Evolutionary conservation across 1,284 basidiomycete genomes (phyloP).

Genomic region (Porodaedalea pini): DNA sequence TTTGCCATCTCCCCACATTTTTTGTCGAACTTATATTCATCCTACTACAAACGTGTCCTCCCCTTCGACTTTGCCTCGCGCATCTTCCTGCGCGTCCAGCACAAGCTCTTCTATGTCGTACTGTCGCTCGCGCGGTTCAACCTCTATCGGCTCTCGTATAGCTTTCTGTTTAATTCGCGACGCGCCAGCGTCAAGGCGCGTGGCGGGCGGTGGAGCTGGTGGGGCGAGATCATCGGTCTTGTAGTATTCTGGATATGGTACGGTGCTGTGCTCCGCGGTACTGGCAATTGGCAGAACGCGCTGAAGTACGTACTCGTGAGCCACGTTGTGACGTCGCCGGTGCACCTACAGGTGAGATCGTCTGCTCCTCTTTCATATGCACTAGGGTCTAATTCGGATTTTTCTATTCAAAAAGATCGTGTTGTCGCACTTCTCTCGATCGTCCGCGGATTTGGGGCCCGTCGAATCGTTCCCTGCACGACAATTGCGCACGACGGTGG

Average conservation of each 20-base stretch:
- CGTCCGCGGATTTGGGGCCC: conserved; percentile 88
- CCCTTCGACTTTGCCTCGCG: conserved; percentile 71
- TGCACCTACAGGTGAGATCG: conserved; percentile 73
- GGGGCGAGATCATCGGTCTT: conserved; percentile 66
- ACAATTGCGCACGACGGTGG: conserved; percentile 94
- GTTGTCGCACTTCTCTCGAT: conserved; percentile 96
- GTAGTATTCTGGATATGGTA: conserved; percentile 83
- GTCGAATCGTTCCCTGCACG: conserved; percentile 89
- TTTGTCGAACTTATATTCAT: conserved; percentile 83
- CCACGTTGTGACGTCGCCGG: conserved; percentile 77
- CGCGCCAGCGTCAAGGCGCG: conserved; percentile 52
- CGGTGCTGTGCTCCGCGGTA: conserved; percentile 53
- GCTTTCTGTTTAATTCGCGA: conserved; percentile 61
- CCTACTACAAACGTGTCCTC: conserved; percentile 92
- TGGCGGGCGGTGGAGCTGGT: conserved; percentile 70
- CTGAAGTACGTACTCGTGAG: conserved; percentile 75
- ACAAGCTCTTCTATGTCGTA: conserved; percentile 91
- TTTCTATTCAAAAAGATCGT: conserved; percentile 67
- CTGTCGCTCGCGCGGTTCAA: conserved; percentile 95
- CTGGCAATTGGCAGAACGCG: conserved; percentile 63
- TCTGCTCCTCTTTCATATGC: neutral
- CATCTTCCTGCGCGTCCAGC: conserved; percentile 75
- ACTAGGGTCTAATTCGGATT: neutral
- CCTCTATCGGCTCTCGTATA: conserved; percentile 88
- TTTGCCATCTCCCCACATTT: conserved; percentile 91